Evolutionary conservation across 495 filamentous ascomycete species (phyloP), one percentile per base, ranked within the genome.

Genomic region (Daldinia bambusicola): DNA sequence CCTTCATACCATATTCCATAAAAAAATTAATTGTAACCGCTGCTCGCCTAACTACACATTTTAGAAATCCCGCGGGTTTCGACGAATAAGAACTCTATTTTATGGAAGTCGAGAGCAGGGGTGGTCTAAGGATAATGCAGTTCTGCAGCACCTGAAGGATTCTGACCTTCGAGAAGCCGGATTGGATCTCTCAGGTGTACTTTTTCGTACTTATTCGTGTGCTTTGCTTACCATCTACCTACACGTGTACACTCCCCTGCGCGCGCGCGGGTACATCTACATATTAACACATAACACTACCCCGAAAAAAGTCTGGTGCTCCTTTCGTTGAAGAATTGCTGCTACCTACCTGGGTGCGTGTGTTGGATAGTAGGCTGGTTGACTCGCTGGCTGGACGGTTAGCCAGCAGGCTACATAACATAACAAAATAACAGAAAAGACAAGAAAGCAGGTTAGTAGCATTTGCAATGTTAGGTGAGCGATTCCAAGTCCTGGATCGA

Each of bases 71-170:
- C 50, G 50, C 26, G 30, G 53, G 36, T 55, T 56, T 64, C 16
- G 64, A 30, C 40, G 38, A 62, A 72, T 68, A 68, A 72, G 70
- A 68, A 72, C 55, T 68, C 61, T 65, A 72, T 64, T 58, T 65
- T 55, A 36, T 57, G 50, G 30, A 26, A 31, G 57, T n/a, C n/a
- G 16, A 56, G 22, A 30, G 56, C 48, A 59, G 50, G 50, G 45
- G 50, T 16, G 30, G 1, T 53, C 22, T 31, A 53, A 53, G 50
- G 50, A 16, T 22, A 48, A 67, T 66, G 50, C 40, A 53, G 26
- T 64, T 72, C 55, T 67, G 36, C 69, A 67, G 59, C 63, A 55
- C 13, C 18, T 63, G 61, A 61, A 40, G 53, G 41, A 51, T 63
- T 13, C 38, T 20, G 43, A n/a, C 50, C 59, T 69, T 53, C 43